A percentile compares a stretch with the other conserved stretches of the same genome.
Conservation (phyloP, 2,329 filamentous ascomycete genomes). For the Exophiala viscosa region DNA sequence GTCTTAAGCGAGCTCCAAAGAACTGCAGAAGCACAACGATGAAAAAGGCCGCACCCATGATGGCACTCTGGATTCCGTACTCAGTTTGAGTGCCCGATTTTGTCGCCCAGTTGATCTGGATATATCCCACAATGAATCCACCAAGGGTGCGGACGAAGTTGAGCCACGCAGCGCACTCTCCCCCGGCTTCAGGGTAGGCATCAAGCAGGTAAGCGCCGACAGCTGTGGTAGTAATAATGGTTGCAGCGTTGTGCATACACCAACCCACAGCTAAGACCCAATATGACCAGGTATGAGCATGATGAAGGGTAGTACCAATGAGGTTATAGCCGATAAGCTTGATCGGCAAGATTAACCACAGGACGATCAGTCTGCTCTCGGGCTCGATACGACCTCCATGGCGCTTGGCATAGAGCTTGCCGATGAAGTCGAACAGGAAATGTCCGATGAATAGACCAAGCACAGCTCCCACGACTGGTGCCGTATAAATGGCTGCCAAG, state of each 20-base stretch:
- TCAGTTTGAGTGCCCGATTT: constrained; percentile 41
- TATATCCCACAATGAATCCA: constrained; percentile 37
- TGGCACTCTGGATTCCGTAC: constrained; percentile 45
- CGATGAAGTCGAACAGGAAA: constrained; percentile 52
- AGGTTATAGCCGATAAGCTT: constrained; percentile 42
- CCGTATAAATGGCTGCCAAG: constrained; percentile 55
- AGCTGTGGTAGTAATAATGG: constrained; percentile 53
- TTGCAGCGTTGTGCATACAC: constrained; percentile 52
- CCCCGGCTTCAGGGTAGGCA: constrained; percentile 50
- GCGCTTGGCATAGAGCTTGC: constrained; percentile 42
- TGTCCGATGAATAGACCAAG: constrained; percentile 52
- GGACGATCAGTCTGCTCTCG: constrained; percentile 51
- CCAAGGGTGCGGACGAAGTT: constrained; percentile 48
- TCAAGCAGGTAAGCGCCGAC: constrained; percentile 52
- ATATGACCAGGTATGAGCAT: constrained; percentile 35
- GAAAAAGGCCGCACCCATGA: constrained; percentile 37
- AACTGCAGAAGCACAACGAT: constrained; percentile 35
- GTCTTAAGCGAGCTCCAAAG: constrained; percentile 36
- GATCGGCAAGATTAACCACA: constrained; percentile 45
- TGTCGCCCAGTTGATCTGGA: constrained; percentile 50
- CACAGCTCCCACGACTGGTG: constrained; percentile 50
- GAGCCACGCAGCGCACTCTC: constrained; percentile 51
- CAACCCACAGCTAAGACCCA: constrained; percentile 47
- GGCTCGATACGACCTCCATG: constrained; percentile 53
- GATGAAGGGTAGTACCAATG: constrained; percentile 24